Conservation (phyloP, 2,329 filamentous ascomycete species). For the Blastomyces percursus region DNA sequence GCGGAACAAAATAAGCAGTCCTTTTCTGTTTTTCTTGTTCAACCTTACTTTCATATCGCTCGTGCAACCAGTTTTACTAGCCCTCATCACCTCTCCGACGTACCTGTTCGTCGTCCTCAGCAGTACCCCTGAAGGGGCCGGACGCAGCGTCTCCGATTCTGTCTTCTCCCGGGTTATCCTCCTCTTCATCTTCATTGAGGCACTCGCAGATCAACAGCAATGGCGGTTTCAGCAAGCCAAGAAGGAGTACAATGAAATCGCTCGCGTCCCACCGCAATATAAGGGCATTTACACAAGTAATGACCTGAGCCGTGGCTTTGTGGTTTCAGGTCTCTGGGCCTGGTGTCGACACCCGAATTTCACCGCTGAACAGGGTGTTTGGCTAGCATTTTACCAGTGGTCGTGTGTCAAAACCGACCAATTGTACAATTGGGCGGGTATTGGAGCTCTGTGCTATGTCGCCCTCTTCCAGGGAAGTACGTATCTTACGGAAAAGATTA, state of each 20-base stretch:
- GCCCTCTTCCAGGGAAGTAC: conserved; percentile 84
- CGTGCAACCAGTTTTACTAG: conserved; percentile 71
- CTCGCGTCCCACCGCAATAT: conserved; percentile 51
- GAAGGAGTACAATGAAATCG: conserved; percentile 59
- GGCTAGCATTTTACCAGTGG: conserved; percentile 85
- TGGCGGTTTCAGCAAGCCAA: conserved; percentile 85
- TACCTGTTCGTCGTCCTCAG: conserved; percentile 65
- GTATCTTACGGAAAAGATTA: conserved; percentile 74
- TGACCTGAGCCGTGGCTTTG: conserved; percentile 83
- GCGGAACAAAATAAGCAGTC: conserved; percentile 52
- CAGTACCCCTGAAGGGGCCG: conserved; percentile 45
- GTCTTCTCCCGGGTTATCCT: conserved; percentile 47
- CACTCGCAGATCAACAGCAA: conserved; percentile 82
- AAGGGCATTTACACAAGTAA: conserved; percentile 48
- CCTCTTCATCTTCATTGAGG: conserved; percentile 54
- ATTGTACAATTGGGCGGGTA: conserved; percentile 65
- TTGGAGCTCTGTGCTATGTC: conserved; percentile 59
- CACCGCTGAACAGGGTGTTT: conserved; percentile 79
- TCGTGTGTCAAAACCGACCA: conserved; percentile 60
- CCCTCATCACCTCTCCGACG: conserved; percentile 64
- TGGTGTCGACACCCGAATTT: conserved; percentile 94
- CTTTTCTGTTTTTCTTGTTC: conserved; percentile 73
- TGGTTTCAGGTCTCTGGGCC: conserved; percentile 72
- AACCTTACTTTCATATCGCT: conserved; percentile 85
- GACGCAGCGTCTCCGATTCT: conserved; percentile 49